Percentiles rank a stretch among this genome's conserved stretches.
Evolutionary conservation across 1,284 basidiomycete species (phyloP).

Genomic region (Cutaneotrichosporon mucoides): DNA sequence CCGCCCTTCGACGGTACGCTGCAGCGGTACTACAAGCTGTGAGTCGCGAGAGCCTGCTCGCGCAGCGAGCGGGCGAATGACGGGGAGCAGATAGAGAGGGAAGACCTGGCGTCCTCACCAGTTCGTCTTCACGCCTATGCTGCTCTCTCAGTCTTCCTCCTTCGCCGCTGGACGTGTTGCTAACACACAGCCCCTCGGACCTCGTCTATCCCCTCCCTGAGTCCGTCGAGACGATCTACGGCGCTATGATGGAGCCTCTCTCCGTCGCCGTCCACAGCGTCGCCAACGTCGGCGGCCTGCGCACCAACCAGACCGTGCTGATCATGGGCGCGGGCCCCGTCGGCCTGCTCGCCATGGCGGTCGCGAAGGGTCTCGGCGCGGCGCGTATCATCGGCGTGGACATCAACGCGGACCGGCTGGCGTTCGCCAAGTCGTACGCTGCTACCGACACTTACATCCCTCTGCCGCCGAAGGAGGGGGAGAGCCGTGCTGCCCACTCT

Average conservation of each 20-base stretch:
- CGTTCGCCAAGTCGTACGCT: slow-evolving; percentile 83
- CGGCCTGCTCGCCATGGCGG: slow-evolving; percentile 86
- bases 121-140: too few relatives aligned
- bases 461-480: slow-evolving; percentile 23
- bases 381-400: slow-evolving; percentile 74
- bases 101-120: background rate
- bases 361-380: slow-evolving; percentile 83
- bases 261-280: slow-evolving; percentile 88
- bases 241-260: slow-evolving; percentile 79
- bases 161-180: background rate
- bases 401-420: slow-evolving; percentile 73
- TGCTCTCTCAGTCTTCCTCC: too few relatives aligned
- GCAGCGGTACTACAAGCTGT: slow-evolving; percentile 45
- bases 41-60: slow-evolving; percentile 11
- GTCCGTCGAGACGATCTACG: slow-evolving; percentile 50
- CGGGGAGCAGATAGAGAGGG: too few relatives aligned
- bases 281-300: slow-evolving; percentile 68
- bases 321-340: slow-evolving; percentile 89
- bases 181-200: slow-evolving; percentile 27
- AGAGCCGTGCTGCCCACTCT: slow-evolving; percentile 55
- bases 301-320: slow-evolving; percentile 66
- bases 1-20: slow-evolving; percentile 47
- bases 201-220: slow-evolving; percentile 47
- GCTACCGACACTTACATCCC: slow-evolving; percentile 75
- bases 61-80: too few relatives aligned